These are phyloP conservation scores for Pisolithus albus DNA, from an alignment of 768 basidiomycete species.

Conservation along the genomic window DNA sequence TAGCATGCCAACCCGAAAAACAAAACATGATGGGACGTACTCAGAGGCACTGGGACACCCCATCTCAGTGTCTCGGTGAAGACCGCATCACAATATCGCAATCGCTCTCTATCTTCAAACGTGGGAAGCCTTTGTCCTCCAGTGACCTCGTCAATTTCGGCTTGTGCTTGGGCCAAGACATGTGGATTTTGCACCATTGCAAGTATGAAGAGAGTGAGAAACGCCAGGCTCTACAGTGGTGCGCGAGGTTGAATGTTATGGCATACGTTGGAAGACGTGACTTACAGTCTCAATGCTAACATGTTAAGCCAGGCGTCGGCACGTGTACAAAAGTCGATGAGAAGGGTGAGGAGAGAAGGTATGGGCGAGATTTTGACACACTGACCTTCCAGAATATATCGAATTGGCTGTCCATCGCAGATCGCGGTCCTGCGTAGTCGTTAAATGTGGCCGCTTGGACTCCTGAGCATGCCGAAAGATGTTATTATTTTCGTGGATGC, in stretches of 20 bases:
- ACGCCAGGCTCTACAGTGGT: slow-evolving; percentile 40
- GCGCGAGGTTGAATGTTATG: background rate
- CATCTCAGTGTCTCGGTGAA: slow-evolving; percentile 52
- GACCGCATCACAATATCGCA: slow-evolving; percentile 56
- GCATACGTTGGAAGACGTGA: background rate
- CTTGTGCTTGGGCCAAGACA: slow-evolving; percentile 49
- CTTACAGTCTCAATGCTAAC: slow-evolving; percentile 60
- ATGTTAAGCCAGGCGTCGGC: background rate
- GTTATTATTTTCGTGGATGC: slow-evolving; percentile 9
- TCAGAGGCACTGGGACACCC: slow-evolving; percentile 51
- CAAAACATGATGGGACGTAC: slow-evolving; percentile 29
- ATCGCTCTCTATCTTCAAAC: slow-evolving; percentile 44
- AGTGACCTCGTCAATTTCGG: slow-evolving; percentile 54
- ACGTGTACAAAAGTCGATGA: too few relatives aligned
- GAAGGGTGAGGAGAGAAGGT: background rate
- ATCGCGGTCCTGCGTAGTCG: slow-evolving; percentile 46
- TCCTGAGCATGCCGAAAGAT: background rate
- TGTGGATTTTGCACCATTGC: slow-evolving; percentile 61
- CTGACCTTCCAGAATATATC: slow-evolving; percentile 50
- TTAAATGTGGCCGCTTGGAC: background rate
- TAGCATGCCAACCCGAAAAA: background rate
- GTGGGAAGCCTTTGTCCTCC: slow-evolving; percentile 45
- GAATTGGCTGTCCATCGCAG: slow-evolving; percentile 81
- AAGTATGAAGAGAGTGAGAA: slow-evolving; percentile 51
- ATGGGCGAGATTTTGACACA: background rate